A percentile compares a stretch with the other conserved stretches of the same genome.
Evolutionary conservation across 2,329 filamentous ascomycete genomes (phyloP).

Genomic region (Ceratocystiopsis minuta): DNA sequence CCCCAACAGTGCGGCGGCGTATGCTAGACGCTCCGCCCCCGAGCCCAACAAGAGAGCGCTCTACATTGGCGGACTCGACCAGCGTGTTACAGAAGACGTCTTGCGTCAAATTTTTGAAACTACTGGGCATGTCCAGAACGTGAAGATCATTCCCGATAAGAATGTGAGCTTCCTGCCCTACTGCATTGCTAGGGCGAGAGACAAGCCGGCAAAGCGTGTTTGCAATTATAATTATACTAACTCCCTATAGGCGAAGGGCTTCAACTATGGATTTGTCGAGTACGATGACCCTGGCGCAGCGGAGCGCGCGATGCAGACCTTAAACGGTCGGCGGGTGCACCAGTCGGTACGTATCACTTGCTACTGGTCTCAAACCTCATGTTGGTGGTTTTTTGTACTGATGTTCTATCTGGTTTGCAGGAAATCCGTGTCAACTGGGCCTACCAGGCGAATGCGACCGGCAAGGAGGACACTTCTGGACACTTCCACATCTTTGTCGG

Average conservation of each 20-base stretch:
- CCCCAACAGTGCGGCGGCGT: slow-evolving; percentile 63
- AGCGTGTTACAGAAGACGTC: slow-evolving; percentile 88
- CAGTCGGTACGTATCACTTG: slow-evolving; percentile 53
- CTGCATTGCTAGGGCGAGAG: background rate
- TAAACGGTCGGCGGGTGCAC: slow-evolving; percentile 90
- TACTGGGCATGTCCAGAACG: slow-evolving; percentile 91
- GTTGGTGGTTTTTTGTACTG: background rate
- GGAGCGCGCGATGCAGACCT: slow-evolving; percentile 89
- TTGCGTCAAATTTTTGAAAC: slow-evolving; percentile 97
- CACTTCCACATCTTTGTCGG: slow-evolving; percentile 99
- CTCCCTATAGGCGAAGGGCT: slow-evolving; percentile 62
- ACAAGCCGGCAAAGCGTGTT: background rate
- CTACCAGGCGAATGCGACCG: slow-evolving; percentile 85
- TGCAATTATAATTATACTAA: no score
- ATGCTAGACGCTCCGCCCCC: slow-evolving; percentile 75
- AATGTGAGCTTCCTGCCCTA: slow-evolving; percentile 55
- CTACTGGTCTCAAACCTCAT: background rate
- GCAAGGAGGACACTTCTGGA: slow-evolving; percentile 93
- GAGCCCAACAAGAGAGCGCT: slow-evolving; percentile 97
- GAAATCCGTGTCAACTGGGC: slow-evolving; percentile 99
- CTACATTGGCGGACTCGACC: slow-evolving; percentile 89
- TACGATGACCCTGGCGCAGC: slow-evolving; percentile 95
- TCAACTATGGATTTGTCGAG: slow-evolving; percentile 98
- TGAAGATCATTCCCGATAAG: slow-evolving; percentile 99
- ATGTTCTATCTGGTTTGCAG: slow-evolving; percentile 24